phyloP scores from a whole-genome alignment of 768 basidiomycete species.

The Albatrellus ellisii region DNA sequence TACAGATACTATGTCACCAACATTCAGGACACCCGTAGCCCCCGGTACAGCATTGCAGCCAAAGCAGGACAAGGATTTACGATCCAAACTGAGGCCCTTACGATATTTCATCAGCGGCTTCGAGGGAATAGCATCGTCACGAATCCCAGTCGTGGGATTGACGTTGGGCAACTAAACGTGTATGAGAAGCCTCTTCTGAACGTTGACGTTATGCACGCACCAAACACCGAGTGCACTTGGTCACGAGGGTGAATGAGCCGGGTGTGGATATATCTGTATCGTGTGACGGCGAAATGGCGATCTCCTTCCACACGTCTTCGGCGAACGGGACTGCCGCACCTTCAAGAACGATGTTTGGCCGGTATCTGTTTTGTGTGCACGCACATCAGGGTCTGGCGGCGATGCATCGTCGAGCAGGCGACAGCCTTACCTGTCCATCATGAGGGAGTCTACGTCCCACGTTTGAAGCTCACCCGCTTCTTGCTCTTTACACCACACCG shows the following conservation, averaged over 20 bases:
- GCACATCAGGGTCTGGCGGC: neutral
- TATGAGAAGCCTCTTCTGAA: constrained; percentile 4
- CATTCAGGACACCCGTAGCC: constrained; percentile 36
- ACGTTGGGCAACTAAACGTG: constrained; percentile 58
- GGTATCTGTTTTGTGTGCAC: constrained; percentile 39
- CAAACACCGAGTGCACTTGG: constrained; percentile 59
- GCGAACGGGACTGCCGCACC: constrained; percentile 55
- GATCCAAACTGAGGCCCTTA: constrained; percentile 36
- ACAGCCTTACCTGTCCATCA: constrained; percentile 39
- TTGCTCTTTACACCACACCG: constrained; percentile 11
- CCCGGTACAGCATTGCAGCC: constrained; percentile 51
- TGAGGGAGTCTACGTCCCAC: constrained; percentile 34
- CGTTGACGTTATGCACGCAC: constrained; percentile 26
- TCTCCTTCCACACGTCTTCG: constrained; percentile 58
- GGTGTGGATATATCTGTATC: constrained; percentile 18
- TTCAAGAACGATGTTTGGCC: constrained; percentile 61
- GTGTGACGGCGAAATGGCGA: constrained; percentile 39
- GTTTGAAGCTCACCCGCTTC: constrained; percentile 21
- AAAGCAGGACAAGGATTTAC: constrained; percentile 43
- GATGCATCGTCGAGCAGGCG: neutral
- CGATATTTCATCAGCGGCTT: constrained; percentile 69
- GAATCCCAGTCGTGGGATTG: constrained; percentile 44
- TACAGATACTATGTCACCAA: constrained; percentile 43
- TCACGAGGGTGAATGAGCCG: constrained; percentile 40
- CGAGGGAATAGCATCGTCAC: constrained; percentile 62